Conservation (phyloP, 2,329 filamentous ascomycete species). For the Ophiognomonia clavigignenti-juglandacearum region DNA sequence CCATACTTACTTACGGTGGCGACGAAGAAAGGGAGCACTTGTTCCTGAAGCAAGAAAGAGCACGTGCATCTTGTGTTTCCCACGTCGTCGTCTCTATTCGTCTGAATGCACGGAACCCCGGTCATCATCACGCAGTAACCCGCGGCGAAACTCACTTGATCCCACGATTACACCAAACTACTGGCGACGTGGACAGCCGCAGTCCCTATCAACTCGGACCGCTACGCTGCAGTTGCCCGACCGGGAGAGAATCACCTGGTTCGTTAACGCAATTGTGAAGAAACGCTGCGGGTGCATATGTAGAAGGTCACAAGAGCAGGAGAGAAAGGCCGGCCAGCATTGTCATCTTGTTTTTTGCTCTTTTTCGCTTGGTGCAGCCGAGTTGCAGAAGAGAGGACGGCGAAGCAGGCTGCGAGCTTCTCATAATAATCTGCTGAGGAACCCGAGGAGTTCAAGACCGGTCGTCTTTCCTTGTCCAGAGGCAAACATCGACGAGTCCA, state of each 20-base stretch:
- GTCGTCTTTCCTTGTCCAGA: not conserved
- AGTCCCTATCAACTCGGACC: not conserved
- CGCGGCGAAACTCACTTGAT: no score
- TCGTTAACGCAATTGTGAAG: not conserved
- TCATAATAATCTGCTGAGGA: not conserved
- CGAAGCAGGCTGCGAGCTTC: not conserved
- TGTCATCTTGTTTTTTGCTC: no score
- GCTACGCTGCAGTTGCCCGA: constrained; percentile 11
- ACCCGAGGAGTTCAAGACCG: not conserved
- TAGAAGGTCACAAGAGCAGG: constrained; percentile 4
- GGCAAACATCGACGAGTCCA: no score
- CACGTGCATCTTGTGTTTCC: no score
- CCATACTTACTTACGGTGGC: no score
- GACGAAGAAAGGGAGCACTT: no score
- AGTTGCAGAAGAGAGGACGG: not conserved
- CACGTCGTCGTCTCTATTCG: no score
- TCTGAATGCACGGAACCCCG: not conserved
- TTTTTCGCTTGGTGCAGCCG: no score
- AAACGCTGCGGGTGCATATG: not conserved
- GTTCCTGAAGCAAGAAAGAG: no score
- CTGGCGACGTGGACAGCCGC: constrained; percentile 10
- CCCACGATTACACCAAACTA: constrained; percentile 13
- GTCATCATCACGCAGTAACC: no score
- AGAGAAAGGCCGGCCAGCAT: not conserved
- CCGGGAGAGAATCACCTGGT: no score